Conservation (phyloP, 176 grass and related monocot species). For the Carex scoparia region DNA sequence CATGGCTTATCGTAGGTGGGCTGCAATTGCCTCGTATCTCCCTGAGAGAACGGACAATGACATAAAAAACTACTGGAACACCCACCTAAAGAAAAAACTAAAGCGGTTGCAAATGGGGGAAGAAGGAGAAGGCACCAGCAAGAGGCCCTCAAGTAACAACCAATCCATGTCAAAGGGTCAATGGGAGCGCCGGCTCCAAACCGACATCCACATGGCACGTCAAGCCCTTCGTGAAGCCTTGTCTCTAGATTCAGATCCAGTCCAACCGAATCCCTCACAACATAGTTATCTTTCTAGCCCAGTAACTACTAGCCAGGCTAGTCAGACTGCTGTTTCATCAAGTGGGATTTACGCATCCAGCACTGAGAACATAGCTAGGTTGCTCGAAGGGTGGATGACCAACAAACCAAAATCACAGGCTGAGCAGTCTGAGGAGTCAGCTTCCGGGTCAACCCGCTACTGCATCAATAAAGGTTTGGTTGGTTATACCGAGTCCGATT, state of each 20-base stretch:
- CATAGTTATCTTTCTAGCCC: conserved; percentile 1
- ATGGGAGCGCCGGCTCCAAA: conserved; percentile 87
- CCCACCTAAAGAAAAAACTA: conserved; percentile 90
- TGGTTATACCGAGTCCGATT: conserved; percentile 35
- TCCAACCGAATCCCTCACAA: not conserved
- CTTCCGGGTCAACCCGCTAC: conserved; percentile 10
- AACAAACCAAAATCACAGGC: conserved; percentile 20
- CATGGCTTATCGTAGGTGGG: conserved; percentile 45
- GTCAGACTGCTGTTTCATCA: conserved; percentile 9
- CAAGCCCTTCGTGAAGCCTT: conserved; percentile 81
- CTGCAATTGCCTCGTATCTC: conserved; percentile 89
- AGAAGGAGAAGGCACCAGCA: not conserved
- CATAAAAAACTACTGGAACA: conserved; percentile 99
- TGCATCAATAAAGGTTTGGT: conserved; percentile 32
- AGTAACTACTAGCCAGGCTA: not conserved
- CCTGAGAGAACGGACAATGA: conserved; percentile 97
- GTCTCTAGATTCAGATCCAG: conserved; percentile 41
- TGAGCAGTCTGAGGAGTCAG: conserved; percentile 8
- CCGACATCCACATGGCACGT: conserved; percentile 87
- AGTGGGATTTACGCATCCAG: conserved; percentile 71
- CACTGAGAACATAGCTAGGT: conserved; percentile 80
- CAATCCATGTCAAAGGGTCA: conserved; percentile 55
- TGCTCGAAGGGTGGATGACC: conserved; percentile 77
- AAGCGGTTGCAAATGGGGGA: conserved; percentile 48
- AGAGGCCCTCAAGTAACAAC: not conserved